Evolutionary conservation across 2,329 filamentous ascomycete species (phyloP), one percentile per base, ranked within the genome.

Genomic region (Aspergillus flavus): DNA sequence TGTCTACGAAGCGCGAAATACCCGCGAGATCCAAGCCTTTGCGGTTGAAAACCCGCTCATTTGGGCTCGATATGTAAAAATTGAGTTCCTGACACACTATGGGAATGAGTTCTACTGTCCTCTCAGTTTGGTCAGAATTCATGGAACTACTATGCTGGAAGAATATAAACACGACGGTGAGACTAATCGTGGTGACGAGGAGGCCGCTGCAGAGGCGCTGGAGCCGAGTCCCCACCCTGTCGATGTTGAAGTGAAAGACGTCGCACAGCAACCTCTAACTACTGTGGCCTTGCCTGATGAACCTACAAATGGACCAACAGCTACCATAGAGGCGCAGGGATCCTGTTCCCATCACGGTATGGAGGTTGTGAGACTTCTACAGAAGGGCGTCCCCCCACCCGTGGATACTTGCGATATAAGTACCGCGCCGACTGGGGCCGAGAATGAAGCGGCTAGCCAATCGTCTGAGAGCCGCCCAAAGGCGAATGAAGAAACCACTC

Each of bases 101-200:
- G 95, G 95, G 10, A 96, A 94, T 70, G 95, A 99, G 75, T 99
- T 92, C 76, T 99, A 97, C 76, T 99, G 95, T 73, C 95, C 95
- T 0, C 82, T 99, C 19, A 97, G 94, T 64, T 80, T 99, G 21
- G 83, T 99, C 59, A 88, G 95, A 60, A 91, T 99, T 6, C 95
- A 99, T 78, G 95, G 95, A 7, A 97, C 89, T 23, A 91, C 94
- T 0, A 95, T 97, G 82, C 91, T 99, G 89, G 87, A 98, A 71
- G 93, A 99, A 75, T 94, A 94, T 61, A 92, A 91, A 81, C 93
- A 94, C 74, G 91, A 96, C 61, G 89, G 91, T 61, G 92, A 96
- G 67, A 82, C 84, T 46, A 82, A 84, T 21, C 80, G 84, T 41
- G 82, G 79, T 1, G 85, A 87, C 12, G 81, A 86, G 19, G 86